Percentiles rank a stretch among this genome's conserved stretches.
These are phyloP conservation scores for Entomophthora muscae DNA, from an alignment of 371 early-diverging fungal species.

Conservation along the genomic window DNA sequence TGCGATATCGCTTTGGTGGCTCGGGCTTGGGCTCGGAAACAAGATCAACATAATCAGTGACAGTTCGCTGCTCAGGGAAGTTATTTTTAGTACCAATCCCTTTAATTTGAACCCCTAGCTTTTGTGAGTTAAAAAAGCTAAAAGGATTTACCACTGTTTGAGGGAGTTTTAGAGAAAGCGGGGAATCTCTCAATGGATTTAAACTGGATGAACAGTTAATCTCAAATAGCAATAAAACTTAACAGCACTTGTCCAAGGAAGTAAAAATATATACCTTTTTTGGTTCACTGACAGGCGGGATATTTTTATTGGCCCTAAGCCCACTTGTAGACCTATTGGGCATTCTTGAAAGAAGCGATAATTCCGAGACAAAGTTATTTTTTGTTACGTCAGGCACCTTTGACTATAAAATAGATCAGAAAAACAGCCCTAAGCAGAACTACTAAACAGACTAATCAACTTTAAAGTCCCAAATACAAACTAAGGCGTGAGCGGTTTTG, in stretches of 20 bases:
- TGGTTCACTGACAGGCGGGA: too few species aligned
- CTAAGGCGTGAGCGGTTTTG: too few species aligned
- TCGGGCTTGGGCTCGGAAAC: neutral
- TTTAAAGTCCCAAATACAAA: neutral
- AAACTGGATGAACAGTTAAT: too few species aligned
- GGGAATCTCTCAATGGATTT: too few species aligned
- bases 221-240: too few species aligned
- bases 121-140: neutral
- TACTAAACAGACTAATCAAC: neutral
- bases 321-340: too few species aligned
- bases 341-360: too few species aligned
- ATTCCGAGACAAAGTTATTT: neutral
- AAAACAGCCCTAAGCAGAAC: neutral
- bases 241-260: too few species aligned
- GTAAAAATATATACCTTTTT: too few species aligned
- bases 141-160: neutral
- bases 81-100: neutral
- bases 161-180: neutral
- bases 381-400: neutral
- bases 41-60: neutral
- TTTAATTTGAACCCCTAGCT: neutral
- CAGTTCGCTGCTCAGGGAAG: neutral
- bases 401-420: neutral
- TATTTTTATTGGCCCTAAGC: too few species aligned
- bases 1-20: neutral